Base-by-base conservation (phyloP, 2,329 filamentous ascomycete genomes). In the Beauveria brongniartii region DNA sequence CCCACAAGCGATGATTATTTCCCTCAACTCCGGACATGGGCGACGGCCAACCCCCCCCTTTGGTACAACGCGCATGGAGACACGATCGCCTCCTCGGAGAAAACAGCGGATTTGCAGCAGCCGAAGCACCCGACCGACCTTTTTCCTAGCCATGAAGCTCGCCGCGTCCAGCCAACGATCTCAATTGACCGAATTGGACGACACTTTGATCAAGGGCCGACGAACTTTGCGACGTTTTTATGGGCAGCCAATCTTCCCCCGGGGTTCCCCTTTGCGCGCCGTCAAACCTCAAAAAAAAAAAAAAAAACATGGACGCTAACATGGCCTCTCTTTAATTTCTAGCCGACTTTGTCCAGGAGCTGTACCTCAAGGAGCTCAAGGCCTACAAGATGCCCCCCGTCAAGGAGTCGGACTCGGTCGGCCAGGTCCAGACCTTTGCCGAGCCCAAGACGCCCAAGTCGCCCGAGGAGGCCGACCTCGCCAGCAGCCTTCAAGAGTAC, bases 331-430 rank as follows among this genome's bases (percentile, higher is more conserved):
- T 48, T 44, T 4, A 12, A 12, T 40, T 28, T 56, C 66, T 73
- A 97, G 94, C 91, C 86, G 94, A 99, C 78, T 86, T 96, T 72
- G 91, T 99, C 70, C 94, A 97, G 80, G 93, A 97, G 75, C 85
- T 99, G 73, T 99, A 99, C 84, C 87, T 99, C 70, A 89, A 88
- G 77, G 92, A 97, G 80, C 87, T 99, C 74, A 94, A 93, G 81
- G 85, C 86, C 78, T 97, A 96, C 89, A 97, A 97, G 85, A 81
- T 87, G 66, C 81, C 90, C 61, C 81, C 86, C 68, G 75, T 93
- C 79, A 96, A 97, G 83, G 83, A 91, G 66, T 85, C 85, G 70
- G 94, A 97, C 73, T 82, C 92, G 73, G 88, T 93, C 69, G 92
- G 91, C 74, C 89, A 96, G 70, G 94, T 97, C 70, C 90, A 94